Evolutionary conservation across 2,329 filamentous ascomycete genomes (phyloP).

Genomic region (Aspergillus tubingensis): DNA sequence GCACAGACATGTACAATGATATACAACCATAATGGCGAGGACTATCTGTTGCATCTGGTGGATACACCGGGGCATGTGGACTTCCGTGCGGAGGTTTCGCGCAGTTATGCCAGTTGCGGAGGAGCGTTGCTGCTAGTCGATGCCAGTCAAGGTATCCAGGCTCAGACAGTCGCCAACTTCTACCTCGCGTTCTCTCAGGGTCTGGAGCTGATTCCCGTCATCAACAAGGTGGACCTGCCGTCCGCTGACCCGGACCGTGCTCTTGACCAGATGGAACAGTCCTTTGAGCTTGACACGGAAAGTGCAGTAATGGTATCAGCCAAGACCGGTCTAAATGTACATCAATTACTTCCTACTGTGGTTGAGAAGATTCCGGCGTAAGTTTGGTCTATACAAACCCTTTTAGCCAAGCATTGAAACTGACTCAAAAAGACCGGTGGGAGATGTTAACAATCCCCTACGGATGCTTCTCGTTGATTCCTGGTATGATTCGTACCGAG

Average conservation of each 20-base stretch:
- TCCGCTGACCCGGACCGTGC: constrained; percentile 85
- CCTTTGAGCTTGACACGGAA: constrained; percentile 82
- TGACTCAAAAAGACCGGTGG: constrained; percentile 58
- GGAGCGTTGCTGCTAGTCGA: constrained; percentile 91
- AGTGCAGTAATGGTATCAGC: constrained; percentile 80
- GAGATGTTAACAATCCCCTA: constrained; percentile 71
- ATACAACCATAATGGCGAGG: constrained; percentile 79
- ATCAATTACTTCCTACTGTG: constrained; percentile 77
- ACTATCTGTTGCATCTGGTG: constrained; percentile 92
- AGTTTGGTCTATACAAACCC: constrained; percentile 23
- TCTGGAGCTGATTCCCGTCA: constrained; percentile 79
- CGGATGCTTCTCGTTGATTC: constrained; percentile 91
- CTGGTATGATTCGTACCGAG: constrained; percentile 96
- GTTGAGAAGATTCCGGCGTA: constrained; percentile 77
- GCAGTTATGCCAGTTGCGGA: constrained; percentile 94
- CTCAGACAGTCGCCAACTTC: constrained; percentile 98
- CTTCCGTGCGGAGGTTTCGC: constrained; percentile 92
- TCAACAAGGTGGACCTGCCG: constrained; percentile 95
- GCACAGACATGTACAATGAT: constrained; percentile 98
- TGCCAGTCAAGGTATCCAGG: constrained; percentile 93
- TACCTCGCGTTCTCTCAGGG: constrained; percentile 95
- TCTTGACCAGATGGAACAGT: constrained; percentile 78
- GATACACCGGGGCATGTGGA: constrained; percentile 98
- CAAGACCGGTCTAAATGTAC: constrained; percentile 89
- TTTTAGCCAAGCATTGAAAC: constrained; percentile 7